A percentile compares a stretch with the other conserved stretches of the same genome.
Evolutionary conservation across 2,329 filamentous ascomycete genomes (phyloP).

Genomic region (Colletotrichum plurivorum): DNA sequence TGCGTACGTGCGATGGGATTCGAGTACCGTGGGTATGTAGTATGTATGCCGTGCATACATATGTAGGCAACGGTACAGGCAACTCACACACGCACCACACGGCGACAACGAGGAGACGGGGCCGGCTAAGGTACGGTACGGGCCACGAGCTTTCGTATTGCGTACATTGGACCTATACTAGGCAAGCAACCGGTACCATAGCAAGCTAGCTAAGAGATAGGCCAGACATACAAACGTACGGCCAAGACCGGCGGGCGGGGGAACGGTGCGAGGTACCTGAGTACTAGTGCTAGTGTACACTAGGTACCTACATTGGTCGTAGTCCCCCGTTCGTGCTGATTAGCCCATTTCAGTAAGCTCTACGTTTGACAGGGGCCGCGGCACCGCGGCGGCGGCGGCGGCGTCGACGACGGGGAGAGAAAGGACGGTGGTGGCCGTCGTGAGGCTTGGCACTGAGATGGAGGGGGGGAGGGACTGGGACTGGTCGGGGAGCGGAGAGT

Average conservation of each 20-base stretch:
- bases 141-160: conserved; percentile 35
- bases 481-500: conserved; percentile 28
- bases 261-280: conserved; percentile 37
- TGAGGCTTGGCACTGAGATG: conserved; percentile 9
- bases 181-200: neutral
- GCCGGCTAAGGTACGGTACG: conserved; percentile 18
- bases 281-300: conserved; percentile 4
- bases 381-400: conserved; percentile 30
- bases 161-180: conserved; percentile 31
- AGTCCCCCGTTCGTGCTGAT: conserved; percentile 14
- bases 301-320: too few relatives aligned
- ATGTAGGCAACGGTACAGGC: too few relatives aligned
- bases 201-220: neutral
- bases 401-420: conserved; percentile 27
- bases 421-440: conserved; percentile 22
- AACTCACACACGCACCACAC: too few relatives aligned
- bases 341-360: conserved; percentile 35
- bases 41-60: conserved; percentile 24
- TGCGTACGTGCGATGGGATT: conserved; percentile 36
- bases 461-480: neutral
- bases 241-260: conserved; percentile 27
- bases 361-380: conserved; percentile 38
- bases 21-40: conserved; percentile 2
- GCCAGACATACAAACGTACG: conserved; percentile 16
- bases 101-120: neutral